Conservation (phyloP, 495 filamentous ascomycete species). For the Parachaetomium inaequale region DNA sequence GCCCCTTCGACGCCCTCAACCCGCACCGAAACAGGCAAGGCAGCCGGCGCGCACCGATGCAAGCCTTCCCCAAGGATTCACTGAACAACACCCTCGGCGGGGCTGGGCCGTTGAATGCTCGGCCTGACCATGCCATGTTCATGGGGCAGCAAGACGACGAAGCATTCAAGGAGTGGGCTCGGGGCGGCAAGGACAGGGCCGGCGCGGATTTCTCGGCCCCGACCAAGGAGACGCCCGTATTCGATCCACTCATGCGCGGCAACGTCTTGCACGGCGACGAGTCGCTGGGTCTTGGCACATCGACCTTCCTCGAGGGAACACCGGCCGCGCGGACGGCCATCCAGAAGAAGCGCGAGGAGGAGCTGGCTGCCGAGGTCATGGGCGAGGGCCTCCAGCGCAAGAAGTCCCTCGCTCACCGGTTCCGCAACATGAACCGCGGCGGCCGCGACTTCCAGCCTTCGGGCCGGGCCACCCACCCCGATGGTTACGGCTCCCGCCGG, state of each 20-base stretch:
- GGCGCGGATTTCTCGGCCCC: not conserved
- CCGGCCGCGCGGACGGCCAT: slow-evolving; percentile 83
- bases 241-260: slow-evolving; percentile 50
- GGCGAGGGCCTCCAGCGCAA: slow-evolving; percentile 75
- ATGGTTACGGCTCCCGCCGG: slow-evolving; percentile 35
- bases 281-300: slow-evolving; percentile 82
- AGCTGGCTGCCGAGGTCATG: slow-evolving; percentile 49
- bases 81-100: slow-evolving; percentile 90
- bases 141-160: slow-evolving; percentile 76
- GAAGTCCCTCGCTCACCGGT: slow-evolving; percentile 86
- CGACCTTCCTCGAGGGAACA: slow-evolving; percentile 92
- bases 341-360: slow-evolving; percentile 69
- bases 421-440: slow-evolving; percentile 62
- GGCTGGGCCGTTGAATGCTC: slow-evolving; percentile 74
- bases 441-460: slow-evolving; percentile 51
- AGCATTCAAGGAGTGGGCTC: slow-evolving; percentile 73
- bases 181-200: slow-evolving; percentile 30
- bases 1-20: slow-evolving; percentile 96
- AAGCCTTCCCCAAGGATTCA: slow-evolving; percentile 89
- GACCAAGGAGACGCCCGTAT: slow-evolving; percentile 41
- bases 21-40: slow-evolving; percentile 89
- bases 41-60: slow-evolving; percentile 82
- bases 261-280: slow-evolving; percentile 80
- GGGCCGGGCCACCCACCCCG: slow-evolving; percentile 52
- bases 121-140: slow-evolving; percentile 78